Evolutionary conservation across 345 rosid genomes (phyloP), one percentile per base, ranked within the genome.

Genomic region (Clarkia xantiana): DNA sequence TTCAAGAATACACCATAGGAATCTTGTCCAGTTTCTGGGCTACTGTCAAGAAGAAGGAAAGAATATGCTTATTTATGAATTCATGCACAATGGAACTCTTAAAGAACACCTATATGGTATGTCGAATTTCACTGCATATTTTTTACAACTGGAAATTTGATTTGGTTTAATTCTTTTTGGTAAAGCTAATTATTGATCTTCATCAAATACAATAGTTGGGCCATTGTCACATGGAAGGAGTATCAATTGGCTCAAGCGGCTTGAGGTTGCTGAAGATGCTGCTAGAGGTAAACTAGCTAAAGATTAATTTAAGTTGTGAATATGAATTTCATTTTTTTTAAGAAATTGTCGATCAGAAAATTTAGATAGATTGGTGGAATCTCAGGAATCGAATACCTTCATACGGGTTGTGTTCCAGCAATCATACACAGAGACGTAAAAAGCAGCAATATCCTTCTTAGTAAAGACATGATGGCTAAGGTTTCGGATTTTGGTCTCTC

Each of bases 401-500:
- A 93, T 59, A 84, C 95, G 0, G 99, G 99, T 34, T 93, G 99
- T 72, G 81, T 82, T 67, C 99, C 96, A 17, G 80, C 96, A 9
- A 70, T 93, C 71, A 93, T 93, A 67, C 99, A 93, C 41, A 58
- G 99, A 61, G 99, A 93, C 76, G 64, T 93, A 38, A 93, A 93
- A 69, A 84, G 84, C 45, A 93, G 95, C 74, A 93, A 93, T 68
- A 87, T 93, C 76, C 80, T 93, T 54, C 84, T 87, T 12, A 96
- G 87, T 67, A 77, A 67, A 68, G 75, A 76, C 47, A 78, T 71
- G 86, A 80, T 72, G 59, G 97, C 99, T 13, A 93, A 93, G 76
- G 99, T 93, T 64, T 79, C 95, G 10, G 97, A 93, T 70, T 93
- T 93, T 18, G 99, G 99, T 15, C 82, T 93, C 54, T 93, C 97